Base-by-base conservation (phyloP, 2,329 filamentous ascomycete species). In the Didymella pomorum region DNA sequence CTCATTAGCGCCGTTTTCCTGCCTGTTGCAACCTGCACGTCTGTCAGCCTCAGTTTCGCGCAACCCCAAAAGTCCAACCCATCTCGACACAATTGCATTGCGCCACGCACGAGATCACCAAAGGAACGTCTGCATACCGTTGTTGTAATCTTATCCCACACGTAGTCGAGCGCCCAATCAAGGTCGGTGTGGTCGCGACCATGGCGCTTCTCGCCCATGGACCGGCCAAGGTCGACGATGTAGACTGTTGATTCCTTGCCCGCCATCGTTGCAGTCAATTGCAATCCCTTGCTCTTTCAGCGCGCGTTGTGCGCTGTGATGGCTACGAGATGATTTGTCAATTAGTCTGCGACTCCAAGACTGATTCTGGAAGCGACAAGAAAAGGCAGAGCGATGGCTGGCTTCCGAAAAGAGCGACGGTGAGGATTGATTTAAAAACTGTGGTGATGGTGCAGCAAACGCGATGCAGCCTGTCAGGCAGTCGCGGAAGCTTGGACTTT, bases 201-300 rank as follows among this genome's bases (percentile, higher is more conserved):
- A 79, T 86, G 83, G 67, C 87, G 86, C 68, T 82, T 84, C 72
- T 90, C 82, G 57, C 84, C 89, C 91, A 96, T 97, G n/a, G 93
- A 91, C 71, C 81, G 82, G 57, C 93, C 93, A 23, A 97, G 82
- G 79, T 99, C 95, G 60, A 99, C 79, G 67, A 99, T 89, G 77
- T 95, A 99, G 42, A 98, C 86, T 0, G 90, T 95, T 9, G 93
- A 92, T 80, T 98, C 92, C 76, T 99, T 99, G 62, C 91, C 88
- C 11, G 93, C 90, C 94, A 98, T 98, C 2, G n/a, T 31, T 58
- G 56, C 25, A 16, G 28, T 43, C 18, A 31, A 18, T 20, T 39
- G 43, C 10, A 14, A 23, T 53, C 35, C 39, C 53, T 58, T 53
- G 56, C 53, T 45, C 50, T 62, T 58, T 43, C 31, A 33, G 35